Conservation (phyloP, 208 protist genomes). For the Acanthamoeba rhysodes region DNA sequence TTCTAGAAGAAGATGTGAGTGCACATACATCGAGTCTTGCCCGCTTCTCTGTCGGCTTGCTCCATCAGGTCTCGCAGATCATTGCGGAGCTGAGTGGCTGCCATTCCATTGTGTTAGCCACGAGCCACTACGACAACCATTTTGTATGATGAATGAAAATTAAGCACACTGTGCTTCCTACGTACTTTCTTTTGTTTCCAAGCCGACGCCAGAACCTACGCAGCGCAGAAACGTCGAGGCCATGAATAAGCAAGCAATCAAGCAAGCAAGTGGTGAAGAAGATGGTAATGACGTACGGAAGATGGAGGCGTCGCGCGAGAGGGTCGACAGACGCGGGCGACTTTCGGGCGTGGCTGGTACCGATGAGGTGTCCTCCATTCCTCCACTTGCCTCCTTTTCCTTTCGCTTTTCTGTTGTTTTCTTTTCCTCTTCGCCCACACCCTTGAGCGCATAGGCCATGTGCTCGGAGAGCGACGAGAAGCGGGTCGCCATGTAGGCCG, state of each 20-base stretch:
- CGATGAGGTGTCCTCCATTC: background rate
- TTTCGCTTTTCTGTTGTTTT: background rate
- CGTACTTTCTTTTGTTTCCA: conserved; percentile 62
- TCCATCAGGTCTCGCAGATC: conserved; percentile 58
- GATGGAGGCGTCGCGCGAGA: conserved; percentile 21
- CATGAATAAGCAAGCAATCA: background rate
- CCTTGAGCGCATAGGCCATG: conserved; percentile 37
- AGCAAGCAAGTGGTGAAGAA: background rate
- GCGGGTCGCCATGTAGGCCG: conserved; percentile 54
- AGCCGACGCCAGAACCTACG: conserved; percentile 30
- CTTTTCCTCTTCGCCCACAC: conserved; percentile 51
- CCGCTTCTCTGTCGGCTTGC: conserved; percentile 23
- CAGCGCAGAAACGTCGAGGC: background rate
- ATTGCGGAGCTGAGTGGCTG: conserved; percentile 53
- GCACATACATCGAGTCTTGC: conserved; percentile 1
- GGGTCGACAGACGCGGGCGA: background rate
- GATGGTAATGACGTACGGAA: background rate
- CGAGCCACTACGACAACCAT: background rate
- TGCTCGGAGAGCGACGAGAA: conserved; percentile 57
- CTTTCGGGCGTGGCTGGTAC: background rate
- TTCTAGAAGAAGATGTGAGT: background rate
- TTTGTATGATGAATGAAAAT: background rate
- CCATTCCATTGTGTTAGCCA: background rate
- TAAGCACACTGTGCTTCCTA: background rate
- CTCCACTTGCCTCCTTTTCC: background rate